A percentile compares a stretch with the other conserved stretches of the same genome.
phyloP scores from a whole-genome alignment of 805 yeast genomes.

The Barnettozyma siamensis region DNA sequence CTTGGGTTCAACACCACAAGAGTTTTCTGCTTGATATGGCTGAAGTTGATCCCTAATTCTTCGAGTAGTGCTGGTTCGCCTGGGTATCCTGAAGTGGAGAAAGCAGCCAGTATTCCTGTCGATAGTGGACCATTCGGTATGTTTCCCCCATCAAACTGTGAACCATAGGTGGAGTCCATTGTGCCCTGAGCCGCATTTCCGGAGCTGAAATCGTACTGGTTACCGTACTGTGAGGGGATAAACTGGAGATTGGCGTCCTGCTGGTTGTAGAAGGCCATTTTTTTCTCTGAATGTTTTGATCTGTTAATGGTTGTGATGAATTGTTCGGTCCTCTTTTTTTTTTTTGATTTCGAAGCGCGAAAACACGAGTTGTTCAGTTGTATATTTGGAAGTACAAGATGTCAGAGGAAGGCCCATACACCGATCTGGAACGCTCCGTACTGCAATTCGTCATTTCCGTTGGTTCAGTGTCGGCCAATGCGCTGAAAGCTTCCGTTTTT shows the following conservation, averaged over 20 bases:
- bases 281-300: too few species aligned
- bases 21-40: conserved; percentile 80
- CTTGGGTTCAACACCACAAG: conserved; percentile 77
- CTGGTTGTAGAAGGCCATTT: conserved; percentile 13
- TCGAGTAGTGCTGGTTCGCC: conserved; percentile 93
- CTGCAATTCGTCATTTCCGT: conserved; percentile 30
- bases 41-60: conserved; percentile 89
- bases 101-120: conserved; percentile 82
- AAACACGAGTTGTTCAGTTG: too few species aligned
- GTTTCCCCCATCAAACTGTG: conserved; percentile 18
- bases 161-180: conserved; percentile 27
- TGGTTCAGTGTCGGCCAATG: conserved; percentile 17
- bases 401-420: conserved; percentile 2
- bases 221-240: conserved; percentile 25
- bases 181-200: conserved; percentile 28
- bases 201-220: background rate
- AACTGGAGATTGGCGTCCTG: conserved; percentile 23
- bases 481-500: background rate
- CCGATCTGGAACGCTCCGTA: conserved; percentile 17
- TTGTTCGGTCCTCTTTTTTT: background rate
- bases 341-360: background rate
- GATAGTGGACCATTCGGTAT: conserved; percentile 42
- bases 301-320: too few species aligned
- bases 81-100: conserved; percentile 88
- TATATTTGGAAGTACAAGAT: too few species aligned